Percentiles rank a stretch among this genome's conserved stretches.
phyloP scores from a whole-genome alignment of 352 stramenopile species.

The Phytopythium chamaehyphon region DNA sequence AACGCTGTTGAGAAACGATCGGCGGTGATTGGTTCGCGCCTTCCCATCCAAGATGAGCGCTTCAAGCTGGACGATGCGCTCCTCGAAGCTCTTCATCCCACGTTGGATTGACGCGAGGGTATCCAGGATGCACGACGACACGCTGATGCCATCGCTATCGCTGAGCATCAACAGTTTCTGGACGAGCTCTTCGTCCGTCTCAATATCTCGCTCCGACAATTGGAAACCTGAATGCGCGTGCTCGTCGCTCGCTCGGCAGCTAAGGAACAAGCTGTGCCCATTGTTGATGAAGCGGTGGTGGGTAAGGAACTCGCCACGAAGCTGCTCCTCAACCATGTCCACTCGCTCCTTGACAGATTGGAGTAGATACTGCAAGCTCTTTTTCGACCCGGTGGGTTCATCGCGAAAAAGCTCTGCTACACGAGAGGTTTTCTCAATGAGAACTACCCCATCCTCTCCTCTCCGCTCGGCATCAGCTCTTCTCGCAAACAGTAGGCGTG shows the following conservation, averaged over 20 bases:
- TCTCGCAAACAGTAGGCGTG: conserved; percentile 19
- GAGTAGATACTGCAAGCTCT: conserved; percentile 18
- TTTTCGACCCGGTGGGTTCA: conserved; percentile 7
- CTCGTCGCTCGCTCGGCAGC: background rate
- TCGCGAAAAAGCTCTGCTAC: conserved; percentile 17
- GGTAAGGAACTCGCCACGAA: conserved; percentile 14
- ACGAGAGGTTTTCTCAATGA: conserved; percentile 23
- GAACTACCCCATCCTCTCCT: conserved; percentile 1
- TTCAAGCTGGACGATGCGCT: conserved; percentile 26
- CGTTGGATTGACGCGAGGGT: conserved; percentile 37
- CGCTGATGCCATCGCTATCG: conserved; percentile 55
- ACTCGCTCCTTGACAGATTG: conserved; percentile 12
- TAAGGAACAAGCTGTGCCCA: background rate
- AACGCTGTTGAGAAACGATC: conserved; percentile 45
- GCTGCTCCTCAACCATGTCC: conserved; percentile 6
- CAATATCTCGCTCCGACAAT: background rate
- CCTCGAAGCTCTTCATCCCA: conserved; percentile 27
- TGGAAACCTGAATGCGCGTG: background rate
- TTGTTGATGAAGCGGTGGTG: conserved; percentile 9
- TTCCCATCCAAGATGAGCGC: conserved; percentile 28
- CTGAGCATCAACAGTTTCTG: conserved; percentile 35
- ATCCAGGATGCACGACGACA: conserved; percentile 60
- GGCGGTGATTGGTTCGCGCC: conserved; percentile 57
- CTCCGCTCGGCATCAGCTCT: background rate
- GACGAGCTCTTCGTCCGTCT: conserved; percentile 6